Percentiles rank a stretch among this genome's conserved stretches.
These are phyloP conservation scores for Claviceps sp. DNA, from an alignment of 2,329 filamentous ascomycete genomes.

Conservation along the genomic window DNA sequence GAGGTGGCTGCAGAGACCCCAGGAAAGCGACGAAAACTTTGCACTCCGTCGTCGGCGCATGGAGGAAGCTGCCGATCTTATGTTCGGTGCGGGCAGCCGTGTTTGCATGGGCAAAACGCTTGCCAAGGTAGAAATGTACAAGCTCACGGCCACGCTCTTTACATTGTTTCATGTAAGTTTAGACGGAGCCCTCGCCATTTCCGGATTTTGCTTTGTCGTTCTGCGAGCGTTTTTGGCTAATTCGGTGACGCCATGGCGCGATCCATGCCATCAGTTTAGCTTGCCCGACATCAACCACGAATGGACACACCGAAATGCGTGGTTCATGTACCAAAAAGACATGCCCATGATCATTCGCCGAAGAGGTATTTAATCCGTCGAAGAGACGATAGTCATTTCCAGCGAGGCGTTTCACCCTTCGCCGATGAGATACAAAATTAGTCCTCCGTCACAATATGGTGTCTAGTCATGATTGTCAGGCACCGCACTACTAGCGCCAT, in stretches of 20 bases:
- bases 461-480: too few relatives aligned
- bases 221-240: too few relatives aligned
- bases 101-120: conserved; percentile 26
- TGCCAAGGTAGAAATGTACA: conserved; percentile 20
- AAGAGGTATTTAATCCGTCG: background rate
- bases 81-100: conserved; percentile 26
- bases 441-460: too few relatives aligned
- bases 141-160: conserved; percentile 29
- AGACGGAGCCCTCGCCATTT: too few relatives aligned
- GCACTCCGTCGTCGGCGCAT: conserved; percentile 20
- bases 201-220: too few relatives aligned
- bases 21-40: conserved; percentile 14
- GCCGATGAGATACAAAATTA: too few relatives aligned
- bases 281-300: conserved; percentile 6
- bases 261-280: conserved; percentile 4
- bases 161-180: conserved; percentile 22
- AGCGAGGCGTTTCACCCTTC: too few relatives aligned
- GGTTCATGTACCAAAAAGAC: conserved; percentile 14
- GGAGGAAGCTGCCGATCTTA: conserved; percentile 21
- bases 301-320: conserved; percentile 18
- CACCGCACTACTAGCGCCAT: too few relatives aligned
- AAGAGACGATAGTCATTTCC: too few relatives aligned
- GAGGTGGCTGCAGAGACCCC: conserved; percentile 27
- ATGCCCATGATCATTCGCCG: conserved; percentile 9
- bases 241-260: too few relatives aligned